Evolutionary conservation across 441 rosid species (phyloP), one percentile per base, ranked within the genome.

Genomic region (Adansonia gregorii): DNA sequence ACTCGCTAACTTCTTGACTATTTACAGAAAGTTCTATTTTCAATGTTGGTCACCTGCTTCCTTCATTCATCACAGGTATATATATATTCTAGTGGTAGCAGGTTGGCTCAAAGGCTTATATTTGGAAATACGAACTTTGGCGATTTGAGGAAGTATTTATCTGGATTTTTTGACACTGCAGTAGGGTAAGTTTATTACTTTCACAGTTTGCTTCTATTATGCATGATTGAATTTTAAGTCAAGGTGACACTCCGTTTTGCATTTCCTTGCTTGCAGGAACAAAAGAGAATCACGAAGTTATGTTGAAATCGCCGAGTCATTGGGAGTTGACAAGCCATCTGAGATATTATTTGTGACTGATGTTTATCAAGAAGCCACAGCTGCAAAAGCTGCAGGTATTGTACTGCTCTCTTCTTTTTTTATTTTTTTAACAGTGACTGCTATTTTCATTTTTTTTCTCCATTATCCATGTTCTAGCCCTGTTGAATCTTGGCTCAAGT

Each of bases 71-170:
- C 48, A 74, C 86, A 94, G 99, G 90, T 91, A 6, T 96, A 94
- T 82, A 91, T 96, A 81, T 96, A 96, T 86, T 96, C 97, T 52
- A 96, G 97, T 61, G 97, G 99, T 64, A 94, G 99, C 86, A 87
- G 99, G 78, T 85, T 96, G 87, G 93, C 98, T 15, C 99, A 93
- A 73, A 89, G 97, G 87, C 96, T 94, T 76, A 64, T 96, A 72
- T 94, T 94, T 76, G 97, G 99, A 58, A 83, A 93, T 72, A 89
- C 98, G 66, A 87, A 87, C 74, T 79, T 84, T 19, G 98, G 99
- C 49, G 93, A 96, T 86, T 76, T 94, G 79, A 89, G 98, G 75
- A 89, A 89, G 85, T 94, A 88, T 82, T 78, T 94, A 51, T 89
- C 92, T 10, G 93, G 97, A 60, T 96, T 88, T 85, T 96, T 94